Conservation (phyloP, 2,329 filamentous ascomycete genomes). For the Dactylonectria estremocensis region DNA sequence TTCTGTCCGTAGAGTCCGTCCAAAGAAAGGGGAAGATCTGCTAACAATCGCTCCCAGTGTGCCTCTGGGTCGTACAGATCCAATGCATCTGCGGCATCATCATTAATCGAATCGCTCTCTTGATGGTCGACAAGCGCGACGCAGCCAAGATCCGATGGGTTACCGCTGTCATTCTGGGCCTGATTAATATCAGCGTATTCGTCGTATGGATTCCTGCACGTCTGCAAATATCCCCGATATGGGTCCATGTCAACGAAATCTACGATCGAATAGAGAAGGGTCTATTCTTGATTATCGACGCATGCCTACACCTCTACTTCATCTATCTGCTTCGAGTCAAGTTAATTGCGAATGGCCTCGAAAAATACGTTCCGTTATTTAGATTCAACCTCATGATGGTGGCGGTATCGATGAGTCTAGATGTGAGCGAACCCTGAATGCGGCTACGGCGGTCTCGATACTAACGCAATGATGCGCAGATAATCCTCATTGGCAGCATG, state of each 20-base stretch:
- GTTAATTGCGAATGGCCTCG: slow-evolving; percentile 80
- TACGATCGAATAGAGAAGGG: slow-evolving; percentile 29
- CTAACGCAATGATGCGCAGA: slow-evolving; percentile 15
- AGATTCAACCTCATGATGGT: slow-evolving; percentile 27
- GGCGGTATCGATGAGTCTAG: slow-evolving; percentile 64
- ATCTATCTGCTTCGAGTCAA: slow-evolving; percentile 73
- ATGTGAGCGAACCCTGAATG: slow-evolving; percentile 63
- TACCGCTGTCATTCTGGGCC: slow-evolving; percentile 8
- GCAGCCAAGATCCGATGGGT: slow-evolving; percentile 22
- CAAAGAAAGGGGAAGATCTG: too few species aligned
- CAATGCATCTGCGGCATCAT: slow-evolving; percentile 56
- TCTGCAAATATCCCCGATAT: slow-evolving; percentile 20
- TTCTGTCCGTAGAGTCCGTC: not conserved
- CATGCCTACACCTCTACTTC: slow-evolving; percentile 69
- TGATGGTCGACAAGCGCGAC: slow-evolving; percentile 23
- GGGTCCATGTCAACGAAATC: slow-evolving; percentile 26
- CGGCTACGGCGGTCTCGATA: not conserved
- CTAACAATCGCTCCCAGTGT: not conserved
- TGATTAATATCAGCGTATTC: slow-evolving; percentile 30
- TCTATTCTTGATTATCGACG: slow-evolving; percentile 26
- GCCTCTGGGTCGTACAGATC: slow-evolving; percentile 51
- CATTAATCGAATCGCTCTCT: slow-evolving; percentile 67
- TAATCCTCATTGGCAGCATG: slow-evolving; percentile 41
- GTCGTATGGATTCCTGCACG: slow-evolving; percentile 28
- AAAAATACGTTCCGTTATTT: slow-evolving; percentile 62